A percentile compares a stretch with the other conserved stretches of the same genome.
These are phyloP conservation scores for Chamaecrista fasciculata DNA, from an alignment of 306 rosid genomes.

Conservation along the genomic window DNA sequence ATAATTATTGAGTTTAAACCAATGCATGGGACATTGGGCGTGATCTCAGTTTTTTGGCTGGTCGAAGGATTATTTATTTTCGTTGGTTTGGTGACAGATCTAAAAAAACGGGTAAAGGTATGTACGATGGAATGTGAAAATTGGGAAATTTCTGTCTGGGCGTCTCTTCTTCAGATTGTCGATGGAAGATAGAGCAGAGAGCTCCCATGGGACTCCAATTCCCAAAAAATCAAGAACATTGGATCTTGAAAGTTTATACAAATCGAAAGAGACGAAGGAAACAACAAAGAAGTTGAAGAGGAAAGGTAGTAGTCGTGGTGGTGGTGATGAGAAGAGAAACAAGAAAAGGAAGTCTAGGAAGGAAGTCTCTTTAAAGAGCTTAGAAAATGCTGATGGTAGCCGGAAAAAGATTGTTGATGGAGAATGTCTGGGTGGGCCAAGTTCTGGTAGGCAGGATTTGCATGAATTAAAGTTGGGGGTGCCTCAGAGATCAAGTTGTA, in stretches of 20 bases:
- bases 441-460: constrained; percentile 45
- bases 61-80: constrained; percentile 26
- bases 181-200: constrained; percentile 59
- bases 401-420: constrained; percentile 46
- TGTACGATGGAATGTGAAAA: constrained; percentile 74
- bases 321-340: constrained; percentile 45
- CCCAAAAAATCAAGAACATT: constrained; percentile 74
- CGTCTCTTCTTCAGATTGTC: constrained; percentile 36
- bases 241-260: constrained; percentile 84
- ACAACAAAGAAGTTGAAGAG: constrained; percentile 54
- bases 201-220: constrained; percentile 57
- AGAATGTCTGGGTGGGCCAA: constrained; percentile 38
- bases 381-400: constrained; percentile 63
- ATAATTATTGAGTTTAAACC: no score
- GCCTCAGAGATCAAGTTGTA: constrained; percentile 44
- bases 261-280: constrained; percentile 42
- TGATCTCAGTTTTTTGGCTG: constrained; percentile 34
- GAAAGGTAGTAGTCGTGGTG: constrained; percentile 36
- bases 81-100: constrained; percentile 59
- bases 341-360: constrained; percentile 59
- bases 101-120: constrained; percentile 43
- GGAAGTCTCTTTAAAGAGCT: constrained; percentile 71
- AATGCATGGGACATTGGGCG: constrained; percentile 41
- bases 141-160: constrained; percentile 46
- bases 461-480: constrained; percentile 43